These are phyloP conservation scores for Phytophthora megakarya DNA, from an alignment of 352 stramenopile species.

Conservation along the genomic window DNA sequence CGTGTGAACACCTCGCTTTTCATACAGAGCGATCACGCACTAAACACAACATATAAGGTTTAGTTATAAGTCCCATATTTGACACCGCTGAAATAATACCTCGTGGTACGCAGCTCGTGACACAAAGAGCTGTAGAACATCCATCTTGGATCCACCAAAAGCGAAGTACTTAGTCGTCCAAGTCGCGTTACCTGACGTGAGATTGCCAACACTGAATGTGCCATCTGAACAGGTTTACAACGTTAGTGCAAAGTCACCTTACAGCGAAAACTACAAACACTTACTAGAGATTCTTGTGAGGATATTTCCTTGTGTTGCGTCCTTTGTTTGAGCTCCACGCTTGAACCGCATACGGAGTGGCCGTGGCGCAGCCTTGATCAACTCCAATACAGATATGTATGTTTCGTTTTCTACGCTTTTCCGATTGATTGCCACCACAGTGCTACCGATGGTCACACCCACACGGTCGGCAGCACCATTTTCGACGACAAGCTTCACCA, in stretches of 20 bases:
- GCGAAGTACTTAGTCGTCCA: constrained; percentile 86
- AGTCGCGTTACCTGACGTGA: constrained; percentile 74
- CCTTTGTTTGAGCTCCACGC: constrained; percentile 63
- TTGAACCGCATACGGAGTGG: constrained; percentile 79
- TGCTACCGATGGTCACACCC: constrained; percentile 67
- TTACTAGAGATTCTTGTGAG: constrained; percentile 85
- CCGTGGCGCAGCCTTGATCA: constrained; percentile 80
- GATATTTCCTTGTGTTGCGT: constrained; percentile 69
- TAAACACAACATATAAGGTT: constrained; percentile 21
- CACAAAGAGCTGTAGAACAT: constrained; percentile 86
- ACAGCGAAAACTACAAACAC: constrained; percentile 4
- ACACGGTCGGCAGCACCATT: constrained; percentile 75
- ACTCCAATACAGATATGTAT: constrained; percentile 69
- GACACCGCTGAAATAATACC: constrained; percentile 28
- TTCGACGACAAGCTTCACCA: constrained; percentile 84
- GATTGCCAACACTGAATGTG: constrained; percentile 83
- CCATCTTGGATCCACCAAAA: constrained; percentile 80
- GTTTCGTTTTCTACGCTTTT: constrained; percentile 57
- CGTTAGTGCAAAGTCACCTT: constrained; percentile 8
- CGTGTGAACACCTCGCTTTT: constrained; percentile 81
- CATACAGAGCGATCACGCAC: constrained; percentile 86
- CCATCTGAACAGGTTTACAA: constrained; percentile 50
- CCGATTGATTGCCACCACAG: constrained; percentile 75
- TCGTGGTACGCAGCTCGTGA: constrained; percentile 84
- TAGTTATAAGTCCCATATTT: not conserved